phyloP scores from a whole-genome alignment of 176 grass and related monocot genomes.

The Bolboschoenus planiculmis region DNA sequence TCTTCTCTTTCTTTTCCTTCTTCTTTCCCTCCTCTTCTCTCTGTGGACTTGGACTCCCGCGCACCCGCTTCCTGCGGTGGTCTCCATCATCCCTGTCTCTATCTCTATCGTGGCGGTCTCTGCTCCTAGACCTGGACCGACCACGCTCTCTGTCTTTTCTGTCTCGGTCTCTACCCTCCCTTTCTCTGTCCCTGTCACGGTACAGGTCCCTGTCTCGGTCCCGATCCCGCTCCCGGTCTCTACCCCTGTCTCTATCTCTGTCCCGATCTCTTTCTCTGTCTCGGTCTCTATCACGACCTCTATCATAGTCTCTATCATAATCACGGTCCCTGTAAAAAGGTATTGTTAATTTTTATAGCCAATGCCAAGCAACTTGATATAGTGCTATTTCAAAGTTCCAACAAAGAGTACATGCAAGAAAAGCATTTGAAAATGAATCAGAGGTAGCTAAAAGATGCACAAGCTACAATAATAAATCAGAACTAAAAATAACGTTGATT shows the following conservation, averaged over 20 bases:
- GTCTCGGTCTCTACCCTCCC: conserved; percentile 9
- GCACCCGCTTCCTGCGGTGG: background rate
- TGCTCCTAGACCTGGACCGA: background rate
- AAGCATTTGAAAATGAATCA: background rate
- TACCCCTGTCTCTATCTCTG: background rate
- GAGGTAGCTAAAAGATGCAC: background rate
- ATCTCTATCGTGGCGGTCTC: background rate
- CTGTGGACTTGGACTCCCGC: conserved; percentile 12
- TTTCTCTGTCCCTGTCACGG: conserved; percentile 7
- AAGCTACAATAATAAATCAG: background rate
- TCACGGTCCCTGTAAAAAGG: conserved; percentile 4
- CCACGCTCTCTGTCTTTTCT: conserved; percentile 17
- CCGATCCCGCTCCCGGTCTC: background rate
- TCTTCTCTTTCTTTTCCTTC: conserved; percentile 8
- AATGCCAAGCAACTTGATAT: background rate
- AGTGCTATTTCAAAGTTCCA: background rate
- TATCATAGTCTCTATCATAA: conserved; percentile 5
- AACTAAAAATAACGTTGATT: background rate
- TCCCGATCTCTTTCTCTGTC: background rate
- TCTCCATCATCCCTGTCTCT: conserved; percentile 8
- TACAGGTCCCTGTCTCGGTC: background rate
- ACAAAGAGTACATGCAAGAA: background rate
- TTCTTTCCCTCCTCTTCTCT: conserved; percentile 8
- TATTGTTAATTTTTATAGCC: background rate
- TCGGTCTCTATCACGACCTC: background rate